Evolutionary conservation across 768 basidiomycete species (phyloP).

Genomic region (Pilatotrama ljubarskyi): DNA sequence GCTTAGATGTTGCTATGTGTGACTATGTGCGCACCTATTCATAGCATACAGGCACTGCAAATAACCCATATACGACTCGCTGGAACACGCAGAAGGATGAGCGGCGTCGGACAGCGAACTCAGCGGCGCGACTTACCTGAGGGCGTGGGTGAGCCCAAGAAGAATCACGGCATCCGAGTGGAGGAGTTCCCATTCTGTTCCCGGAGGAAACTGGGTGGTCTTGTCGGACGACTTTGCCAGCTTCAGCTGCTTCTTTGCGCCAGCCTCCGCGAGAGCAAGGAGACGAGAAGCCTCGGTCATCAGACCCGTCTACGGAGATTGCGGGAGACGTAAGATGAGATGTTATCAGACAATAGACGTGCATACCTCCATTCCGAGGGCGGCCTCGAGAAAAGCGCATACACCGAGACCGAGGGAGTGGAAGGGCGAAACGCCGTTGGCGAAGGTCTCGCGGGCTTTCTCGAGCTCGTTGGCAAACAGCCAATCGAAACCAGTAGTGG

Average conservation of each 20-base stretch:
- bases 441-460: slow-evolving; percentile 52
- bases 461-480: slow-evolving; percentile 70
- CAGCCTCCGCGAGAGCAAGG: slow-evolving; percentile 60
- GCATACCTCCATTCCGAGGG: slow-evolving; percentile 76
- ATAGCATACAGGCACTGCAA: slow-evolving; percentile 72
- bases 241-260: slow-evolving; percentile 53
- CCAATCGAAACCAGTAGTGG: slow-evolving; percentile 59
- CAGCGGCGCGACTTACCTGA: slow-evolving; percentile 50
- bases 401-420: slow-evolving; percentile 74
- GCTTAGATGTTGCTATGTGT: not conserved
- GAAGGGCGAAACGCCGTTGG: slow-evolving; percentile 58
- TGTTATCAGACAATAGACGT: not conserved
- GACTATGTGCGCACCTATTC: slow-evolving; percentile 46
- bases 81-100: slow-evolving; percentile 27
- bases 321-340: not conserved
- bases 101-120: not conserved
- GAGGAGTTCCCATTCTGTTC: slow-evolving; percentile 76
- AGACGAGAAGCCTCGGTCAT: slow-evolving; percentile 63
- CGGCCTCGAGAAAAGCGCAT: slow-evolving; percentile 74
- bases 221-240: slow-evolving; percentile 35
- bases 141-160: slow-evolving; percentile 66
- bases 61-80: slow-evolving; percentile 79
- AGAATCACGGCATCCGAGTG: slow-evolving; percentile 73
- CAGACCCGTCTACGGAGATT: slow-evolving; percentile 46
- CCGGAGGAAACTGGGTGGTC: slow-evolving; percentile 52